Conservation (phyloP, 805 yeast genomes). For the Sugiyamaella lignohabitans region DNA sequence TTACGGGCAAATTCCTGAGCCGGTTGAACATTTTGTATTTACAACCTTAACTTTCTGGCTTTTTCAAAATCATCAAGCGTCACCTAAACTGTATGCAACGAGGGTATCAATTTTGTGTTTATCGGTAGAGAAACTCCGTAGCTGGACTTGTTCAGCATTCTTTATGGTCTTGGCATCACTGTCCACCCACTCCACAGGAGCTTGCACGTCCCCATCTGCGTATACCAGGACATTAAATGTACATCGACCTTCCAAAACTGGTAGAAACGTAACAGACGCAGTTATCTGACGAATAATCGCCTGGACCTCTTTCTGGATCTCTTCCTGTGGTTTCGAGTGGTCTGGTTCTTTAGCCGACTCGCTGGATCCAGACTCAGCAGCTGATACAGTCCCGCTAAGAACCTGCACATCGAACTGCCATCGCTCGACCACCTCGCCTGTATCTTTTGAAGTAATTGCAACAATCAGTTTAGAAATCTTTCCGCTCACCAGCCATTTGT, state of each 20-base stretch:
- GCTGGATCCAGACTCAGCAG: not conserved
- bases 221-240: slow-evolving; percentile 83
- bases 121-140: slow-evolving; percentile 60
- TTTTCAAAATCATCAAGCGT: no score
- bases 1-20: no score
- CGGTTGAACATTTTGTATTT: no score
- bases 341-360: slow-evolving; percentile 1
- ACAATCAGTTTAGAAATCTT: slow-evolving; percentile 62
- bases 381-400: slow-evolving; percentile 12
- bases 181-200: slow-evolving; percentile 83
- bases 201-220: slow-evolving; percentile 54
- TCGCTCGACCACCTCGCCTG: slow-evolving; percentile 65
- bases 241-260: slow-evolving; percentile 57
- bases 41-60: no score
- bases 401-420: slow-evolving; percentile 77
- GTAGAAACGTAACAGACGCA: slow-evolving; percentile 79
- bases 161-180: slow-evolving; percentile 53
- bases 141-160: slow-evolving; percentile 61
- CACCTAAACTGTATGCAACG: slow-evolving; percentile 50
- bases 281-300: slow-evolving; percentile 83
- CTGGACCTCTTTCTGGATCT: slow-evolving; percentile 70
- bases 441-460: slow-evolving; percentile 62
- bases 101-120: slow-evolving; percentile 65
- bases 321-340: slow-evolving; percentile 34
- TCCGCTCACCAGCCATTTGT: slow-evolving; percentile 65